phyloP scores from a whole-genome alignment of 192 early-diverging fungal species.

The Umbelopsis isabellina region DNA sequence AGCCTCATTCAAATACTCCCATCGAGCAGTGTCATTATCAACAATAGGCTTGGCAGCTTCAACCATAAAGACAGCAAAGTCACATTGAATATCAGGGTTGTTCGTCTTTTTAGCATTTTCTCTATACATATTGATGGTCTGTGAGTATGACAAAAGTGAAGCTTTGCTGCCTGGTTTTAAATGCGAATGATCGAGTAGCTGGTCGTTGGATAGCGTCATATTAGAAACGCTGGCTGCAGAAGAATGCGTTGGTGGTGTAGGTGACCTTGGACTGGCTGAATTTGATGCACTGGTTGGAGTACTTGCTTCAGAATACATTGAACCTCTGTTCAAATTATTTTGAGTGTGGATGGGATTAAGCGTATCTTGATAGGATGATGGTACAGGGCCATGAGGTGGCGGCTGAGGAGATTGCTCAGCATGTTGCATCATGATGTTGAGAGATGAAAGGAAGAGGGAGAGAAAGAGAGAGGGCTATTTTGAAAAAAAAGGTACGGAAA shows the following conservation, averaged over 20 bases:
- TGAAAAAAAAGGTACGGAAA: background rate
- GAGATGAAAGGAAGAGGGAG: background rate
- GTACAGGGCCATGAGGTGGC: background rate
- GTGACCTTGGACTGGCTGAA: conserved; percentile 22
- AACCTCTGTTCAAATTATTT: conserved; percentile 10
- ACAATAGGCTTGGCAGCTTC: conserved; percentile 52
- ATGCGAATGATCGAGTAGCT: conserved; percentile 54
- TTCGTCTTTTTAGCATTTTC: conserved; percentile 67
- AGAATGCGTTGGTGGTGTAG: background rate
- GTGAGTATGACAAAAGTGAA: conserved; percentile 54
- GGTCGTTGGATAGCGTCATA: conserved; percentile 26
- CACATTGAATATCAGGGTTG: conserved; percentile 59
- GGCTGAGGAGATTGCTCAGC: conserved; percentile 13
- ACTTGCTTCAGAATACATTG: conserved; percentile 12
- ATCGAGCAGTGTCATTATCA: conserved; percentile 40
- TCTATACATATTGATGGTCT: conserved; percentile 61
- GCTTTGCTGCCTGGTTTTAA: conserved; percentile 63
- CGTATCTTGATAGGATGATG: background rate
- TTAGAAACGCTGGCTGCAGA: conserved; percentile 1
- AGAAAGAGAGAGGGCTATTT: background rate
- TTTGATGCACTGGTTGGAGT: conserved; percentile 15
- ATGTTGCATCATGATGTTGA: conserved; percentile 16
- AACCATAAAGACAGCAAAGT: conserved; percentile 67
- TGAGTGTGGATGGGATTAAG: conserved; percentile 1
- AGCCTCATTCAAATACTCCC: conserved; percentile 64